Conservation (phyloP, 2,329 filamentous ascomycete species). For the Alternaria sp. region DNA sequence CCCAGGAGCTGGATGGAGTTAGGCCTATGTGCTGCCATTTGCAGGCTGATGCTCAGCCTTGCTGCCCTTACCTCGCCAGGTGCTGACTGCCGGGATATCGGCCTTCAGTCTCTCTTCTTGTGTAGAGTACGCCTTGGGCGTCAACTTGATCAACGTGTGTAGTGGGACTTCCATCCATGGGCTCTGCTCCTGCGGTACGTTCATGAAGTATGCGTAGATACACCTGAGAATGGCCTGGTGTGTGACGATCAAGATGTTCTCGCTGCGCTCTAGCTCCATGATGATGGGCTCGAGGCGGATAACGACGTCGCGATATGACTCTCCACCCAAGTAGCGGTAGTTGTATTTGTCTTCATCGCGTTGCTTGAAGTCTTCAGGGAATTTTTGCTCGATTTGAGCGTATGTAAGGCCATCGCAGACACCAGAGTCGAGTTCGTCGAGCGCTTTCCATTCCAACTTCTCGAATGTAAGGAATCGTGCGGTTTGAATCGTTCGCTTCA, state of each 20-base stretch:
- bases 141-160: constrained; percentile 95
- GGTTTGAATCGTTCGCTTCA: constrained; percentile 89
- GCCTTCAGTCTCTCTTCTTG: constrained; percentile 88
- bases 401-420: constrained; percentile 98
- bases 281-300: constrained; percentile 98
- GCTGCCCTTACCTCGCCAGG: constrained; percentile 93
- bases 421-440: constrained; percentile 95
- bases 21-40: constrained; percentile 35
- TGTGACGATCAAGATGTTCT: constrained; percentile 97
- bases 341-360: constrained; percentile 99
- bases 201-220: constrained; percentile 99
- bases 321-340: constrained; percentile 96
- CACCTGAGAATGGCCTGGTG: constrained; percentile 96
- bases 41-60: constrained; percentile 81
- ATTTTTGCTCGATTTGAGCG: constrained; percentile 89
- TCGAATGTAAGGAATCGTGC: constrained; percentile 89
- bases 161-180: constrained; percentile 99
- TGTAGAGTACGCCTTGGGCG: constrained; percentile 91
- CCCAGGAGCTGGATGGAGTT: constrained; percentile 24
- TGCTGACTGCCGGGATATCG: constrained; percentile 94
- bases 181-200: constrained; percentile 88
- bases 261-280: constrained; percentile 96
- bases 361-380: constrained; percentile 93
- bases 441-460: constrained; percentile 97
- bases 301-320: constrained; percentile 95